Evolutionary conservation across 2,329 filamentous ascomycete species (phyloP).

Genomic region (Nigrograna mackinnonii): DNA sequence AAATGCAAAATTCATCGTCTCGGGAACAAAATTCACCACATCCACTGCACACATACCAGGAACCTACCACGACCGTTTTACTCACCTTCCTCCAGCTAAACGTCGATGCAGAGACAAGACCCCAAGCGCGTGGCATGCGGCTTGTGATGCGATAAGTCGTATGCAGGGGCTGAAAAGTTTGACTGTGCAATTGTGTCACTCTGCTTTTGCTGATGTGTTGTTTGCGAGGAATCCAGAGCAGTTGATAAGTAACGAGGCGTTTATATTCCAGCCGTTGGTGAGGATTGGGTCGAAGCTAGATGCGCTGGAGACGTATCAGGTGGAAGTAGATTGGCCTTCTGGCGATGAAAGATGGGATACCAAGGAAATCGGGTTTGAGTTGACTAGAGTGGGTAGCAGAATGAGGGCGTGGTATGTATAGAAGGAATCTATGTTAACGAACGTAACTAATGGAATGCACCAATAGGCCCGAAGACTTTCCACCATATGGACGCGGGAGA

Average conservation of each 20-base stretch:
- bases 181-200: neutral
- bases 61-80: neutral
- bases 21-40: neutral
- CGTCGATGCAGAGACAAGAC: neutral
- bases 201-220: neutral
- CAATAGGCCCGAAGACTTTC: neutral
- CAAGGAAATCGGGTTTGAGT: neutral
- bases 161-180: neutral
- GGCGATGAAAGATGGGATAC: slow-evolving; percentile 4
- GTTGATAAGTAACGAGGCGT: neutral
- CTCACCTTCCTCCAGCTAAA: neutral
- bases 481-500: neutral
- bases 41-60: neutral
- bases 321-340: slow-evolving; percentile 7
- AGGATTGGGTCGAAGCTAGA: neutral
- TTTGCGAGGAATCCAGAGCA: too few species aligned
- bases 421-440: neutral
- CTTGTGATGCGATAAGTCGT: neutral
- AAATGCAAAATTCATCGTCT: neutral
- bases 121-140: neutral
- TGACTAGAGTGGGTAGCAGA: neutral
- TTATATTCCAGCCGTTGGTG: neutral
- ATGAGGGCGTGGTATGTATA: neutral
- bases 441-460: neutral
- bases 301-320: slow-evolving; percentile 6